These are phyloP conservation scores for Diaporthe longicolla DNA, from an alignment of 2,329 filamentous ascomycete species.

Conservation along the genomic window DNA sequence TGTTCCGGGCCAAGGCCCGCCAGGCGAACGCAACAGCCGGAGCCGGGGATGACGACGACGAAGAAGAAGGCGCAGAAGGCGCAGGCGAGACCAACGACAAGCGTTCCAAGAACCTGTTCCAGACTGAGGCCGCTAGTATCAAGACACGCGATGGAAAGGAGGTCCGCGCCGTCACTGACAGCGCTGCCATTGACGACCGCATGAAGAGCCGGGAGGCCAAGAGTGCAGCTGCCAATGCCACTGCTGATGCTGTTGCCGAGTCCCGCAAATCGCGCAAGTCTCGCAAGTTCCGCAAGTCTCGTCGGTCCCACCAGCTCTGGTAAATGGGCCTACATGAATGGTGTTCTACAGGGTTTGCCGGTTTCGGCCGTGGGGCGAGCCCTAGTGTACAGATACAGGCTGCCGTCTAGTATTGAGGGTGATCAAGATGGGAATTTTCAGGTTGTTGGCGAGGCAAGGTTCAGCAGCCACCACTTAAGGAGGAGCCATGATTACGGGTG, in stretches of 20 bases:
- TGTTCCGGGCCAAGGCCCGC: background rate
- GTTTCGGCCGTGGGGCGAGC: no score
- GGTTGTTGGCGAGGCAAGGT: background rate
- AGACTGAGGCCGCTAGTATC: background rate
- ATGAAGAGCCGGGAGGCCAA: background rate
- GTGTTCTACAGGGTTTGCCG: background rate
- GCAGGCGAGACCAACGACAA: background rate
- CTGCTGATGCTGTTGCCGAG: background rate
- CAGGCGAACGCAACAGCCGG: background rate
- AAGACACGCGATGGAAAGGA: conserved; percentile 15
- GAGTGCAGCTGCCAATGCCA: background rate
- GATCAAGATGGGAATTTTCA: background rate
- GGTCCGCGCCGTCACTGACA: conserved; percentile 1
- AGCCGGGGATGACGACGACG: no score
- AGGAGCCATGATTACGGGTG: background rate
- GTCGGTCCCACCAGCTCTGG: background rate
- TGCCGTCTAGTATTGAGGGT: background rate
- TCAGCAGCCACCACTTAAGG: background rate
- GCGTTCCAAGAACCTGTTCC: background rate
- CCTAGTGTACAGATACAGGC: background rate
- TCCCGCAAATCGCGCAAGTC: background rate
- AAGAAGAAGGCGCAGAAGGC: background rate
- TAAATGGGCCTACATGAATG: background rate
- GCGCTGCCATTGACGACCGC: background rate
- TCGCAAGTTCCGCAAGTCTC: background rate